Evolutionary conservation across 768 basidiomycete species (phyloP).

Genomic region (Nidularia sp.): DNA sequence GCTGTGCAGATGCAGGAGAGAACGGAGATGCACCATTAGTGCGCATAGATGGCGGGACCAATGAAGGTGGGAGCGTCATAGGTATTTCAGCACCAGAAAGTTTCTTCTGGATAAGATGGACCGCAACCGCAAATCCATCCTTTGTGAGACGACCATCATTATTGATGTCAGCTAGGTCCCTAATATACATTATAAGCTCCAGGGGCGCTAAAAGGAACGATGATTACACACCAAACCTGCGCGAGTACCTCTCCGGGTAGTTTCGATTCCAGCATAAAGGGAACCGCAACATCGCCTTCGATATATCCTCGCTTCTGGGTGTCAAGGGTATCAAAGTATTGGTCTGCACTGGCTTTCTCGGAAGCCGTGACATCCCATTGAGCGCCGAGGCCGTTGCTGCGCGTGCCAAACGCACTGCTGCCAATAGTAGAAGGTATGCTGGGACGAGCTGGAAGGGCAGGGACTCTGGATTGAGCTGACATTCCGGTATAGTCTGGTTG

Average conservation of each 20-base stretch:
- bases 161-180: conserved; percentile 92
- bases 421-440: conserved; percentile 10
- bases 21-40: conserved; percentile 35
- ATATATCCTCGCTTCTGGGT: conserved; percentile 70
- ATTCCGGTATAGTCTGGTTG: conserved; percentile 49
- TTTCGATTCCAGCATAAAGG: conserved; percentile 91
- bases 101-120: conserved; percentile 89
- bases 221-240: conserved; percentile 71
- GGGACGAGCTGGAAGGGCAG: conserved; percentile 37
- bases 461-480: conserved; percentile 21
- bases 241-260: conserved; percentile 83
- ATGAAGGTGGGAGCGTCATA: conserved; percentile 56
- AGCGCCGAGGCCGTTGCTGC: conserved; percentile 16
- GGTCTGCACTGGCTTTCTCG: conserved; percentile 78
- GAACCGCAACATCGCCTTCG: conserved; percentile 91
- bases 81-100: conserved; percentile 79
- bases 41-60: conserved; percentile 84
- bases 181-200: conserved; percentile 21
- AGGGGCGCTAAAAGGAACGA: not conserved
- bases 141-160: conserved; percentile 82
- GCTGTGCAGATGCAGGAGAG: conserved; percentile 28
- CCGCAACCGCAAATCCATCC: conserved; percentile 93
- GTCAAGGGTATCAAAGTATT: conserved; percentile 82
- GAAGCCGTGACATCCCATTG: conserved; percentile 81
- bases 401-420: conserved; percentile 17